Conservation (phyloP, 331 rosid genomes). For the Ulmus americana region DNA sequence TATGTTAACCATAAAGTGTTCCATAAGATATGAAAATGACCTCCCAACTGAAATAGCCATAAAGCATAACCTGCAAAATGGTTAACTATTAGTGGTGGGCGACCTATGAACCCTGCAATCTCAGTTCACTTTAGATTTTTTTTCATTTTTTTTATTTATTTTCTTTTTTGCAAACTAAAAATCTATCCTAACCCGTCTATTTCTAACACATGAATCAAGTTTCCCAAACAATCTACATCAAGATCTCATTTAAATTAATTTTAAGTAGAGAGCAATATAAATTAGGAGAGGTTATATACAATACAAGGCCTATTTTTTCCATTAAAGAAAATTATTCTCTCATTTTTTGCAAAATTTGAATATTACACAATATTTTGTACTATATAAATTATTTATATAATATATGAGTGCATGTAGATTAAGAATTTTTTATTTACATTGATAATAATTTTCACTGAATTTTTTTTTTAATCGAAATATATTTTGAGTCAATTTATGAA, state of each 20-base stretch:
- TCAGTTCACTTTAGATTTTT: neutral
- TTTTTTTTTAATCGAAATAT: no score
- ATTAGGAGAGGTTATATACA: no score
- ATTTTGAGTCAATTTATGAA: no score
- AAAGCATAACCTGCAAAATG: neutral
- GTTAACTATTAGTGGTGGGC: constrained; percentile 2
- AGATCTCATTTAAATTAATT: neutral
- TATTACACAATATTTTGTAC: no score
- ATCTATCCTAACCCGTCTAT: neutral
- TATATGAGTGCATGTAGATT: no score
- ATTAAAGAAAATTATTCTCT: no score
- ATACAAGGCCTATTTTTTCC: no score
- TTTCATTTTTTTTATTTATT: neutral
- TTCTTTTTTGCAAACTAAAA: neutral
- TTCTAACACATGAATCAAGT: neutral
- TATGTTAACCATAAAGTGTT: neutral
- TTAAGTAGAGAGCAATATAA: neutral
- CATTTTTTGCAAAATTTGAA: no score
- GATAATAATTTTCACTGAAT: no score
- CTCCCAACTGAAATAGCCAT: neutral
- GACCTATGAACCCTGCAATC: constrained; percentile 17
- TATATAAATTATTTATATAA: no score
- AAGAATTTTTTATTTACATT: no score
- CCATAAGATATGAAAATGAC: neutral
- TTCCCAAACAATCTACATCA: neutral